Evolutionary conservation across 148 eudicot genomes (phyloP).

Genomic region (Camellia granthamiana): DNA sequence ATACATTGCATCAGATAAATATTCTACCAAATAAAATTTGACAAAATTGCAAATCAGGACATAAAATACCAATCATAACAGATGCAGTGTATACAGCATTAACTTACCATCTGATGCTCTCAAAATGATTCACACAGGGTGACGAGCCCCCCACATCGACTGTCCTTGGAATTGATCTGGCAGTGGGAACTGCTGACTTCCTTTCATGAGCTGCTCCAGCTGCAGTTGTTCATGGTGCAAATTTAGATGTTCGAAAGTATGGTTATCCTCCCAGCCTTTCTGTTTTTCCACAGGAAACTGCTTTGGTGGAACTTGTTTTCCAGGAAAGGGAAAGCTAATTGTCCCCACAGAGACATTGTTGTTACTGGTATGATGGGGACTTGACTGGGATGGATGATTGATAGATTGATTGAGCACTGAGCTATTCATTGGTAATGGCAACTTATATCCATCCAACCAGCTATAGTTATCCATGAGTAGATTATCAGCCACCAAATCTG

Average conservation of each 20-base stretch:
- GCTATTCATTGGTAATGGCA: constrained; percentile 32
- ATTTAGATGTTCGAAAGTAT: constrained; percentile 31
- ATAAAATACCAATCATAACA: not conserved
- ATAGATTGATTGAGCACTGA: constrained; percentile 22
- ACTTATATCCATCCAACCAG: constrained; percentile 49
- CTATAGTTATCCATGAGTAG: constrained; percentile 37
- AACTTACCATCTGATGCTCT: constrained; percentile 31
- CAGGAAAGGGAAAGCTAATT: constrained; percentile 55
- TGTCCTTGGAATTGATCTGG: constrained; percentile 45
- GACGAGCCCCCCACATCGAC: constrained; percentile 46
- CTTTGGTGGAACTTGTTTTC: constrained; percentile 39
- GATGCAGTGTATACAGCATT: constrained; percentile 6
- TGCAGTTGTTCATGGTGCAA: constrained; percentile 33
- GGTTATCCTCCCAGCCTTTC: constrained; percentile 32
- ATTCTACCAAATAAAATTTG: not conserved
- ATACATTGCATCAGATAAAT: not conserved
- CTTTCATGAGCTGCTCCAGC: constrained; percentile 34
- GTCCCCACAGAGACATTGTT: constrained; percentile 34
- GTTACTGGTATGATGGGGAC: constrained; percentile 22
- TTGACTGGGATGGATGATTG: constrained; percentile 26
- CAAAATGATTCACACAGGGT: constrained; percentile 42
- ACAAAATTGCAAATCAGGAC: constrained; percentile 1
- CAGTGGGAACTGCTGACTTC: constrained; percentile 42
- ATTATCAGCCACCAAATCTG: constrained; percentile 32
- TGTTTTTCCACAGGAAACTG: constrained; percentile 39